Evolutionary conservation across 208 protist species (phyloP).

Genomic region (Wallacemonas sp.): DNA sequence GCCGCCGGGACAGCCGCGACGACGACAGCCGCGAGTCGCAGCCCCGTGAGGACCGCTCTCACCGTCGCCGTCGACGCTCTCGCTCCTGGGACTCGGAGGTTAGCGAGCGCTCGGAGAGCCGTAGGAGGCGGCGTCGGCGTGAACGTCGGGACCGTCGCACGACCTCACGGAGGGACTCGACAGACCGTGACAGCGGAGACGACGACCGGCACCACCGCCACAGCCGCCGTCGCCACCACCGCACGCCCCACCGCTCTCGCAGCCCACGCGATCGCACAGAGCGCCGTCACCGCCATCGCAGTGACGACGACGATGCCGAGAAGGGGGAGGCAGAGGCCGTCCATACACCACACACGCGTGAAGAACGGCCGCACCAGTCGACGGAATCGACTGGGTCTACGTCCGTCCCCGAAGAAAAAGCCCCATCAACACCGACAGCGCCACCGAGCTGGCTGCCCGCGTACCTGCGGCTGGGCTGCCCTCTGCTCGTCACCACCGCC

Average conservation of each 20-base stretch:
- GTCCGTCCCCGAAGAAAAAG: background rate
- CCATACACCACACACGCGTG: no score
- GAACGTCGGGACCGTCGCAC: no score
- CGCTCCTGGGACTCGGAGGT: no score
- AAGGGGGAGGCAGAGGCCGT: no score
- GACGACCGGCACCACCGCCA: background rate
- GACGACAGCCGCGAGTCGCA: background rate
- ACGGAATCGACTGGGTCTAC: background rate
- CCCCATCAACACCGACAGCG: background rate
- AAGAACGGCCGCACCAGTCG: no score
- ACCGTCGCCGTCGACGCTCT: background rate
- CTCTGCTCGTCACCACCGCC: constrained; percentile 56
- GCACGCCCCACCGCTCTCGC: no score
- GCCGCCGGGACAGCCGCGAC: no score
- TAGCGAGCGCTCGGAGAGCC: no score
- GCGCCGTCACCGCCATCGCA: constrained; percentile 2
- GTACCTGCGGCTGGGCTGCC: constrained; percentile 41
- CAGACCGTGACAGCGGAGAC: background rate
- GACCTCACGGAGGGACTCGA: no score
- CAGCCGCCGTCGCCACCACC: constrained; percentile 8
- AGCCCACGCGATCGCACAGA: constrained; percentile 16
- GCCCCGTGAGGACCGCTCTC: background rate
- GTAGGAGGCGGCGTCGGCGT: no score
- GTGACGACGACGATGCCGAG: background rate
- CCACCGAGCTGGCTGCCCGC: constrained; percentile 22